These are phyloP conservation scores for Aspergillus sclerotiicarbonarius DNA, from an alignment of 495 filamentous ascomycete species.

Conservation along the genomic window DNA sequence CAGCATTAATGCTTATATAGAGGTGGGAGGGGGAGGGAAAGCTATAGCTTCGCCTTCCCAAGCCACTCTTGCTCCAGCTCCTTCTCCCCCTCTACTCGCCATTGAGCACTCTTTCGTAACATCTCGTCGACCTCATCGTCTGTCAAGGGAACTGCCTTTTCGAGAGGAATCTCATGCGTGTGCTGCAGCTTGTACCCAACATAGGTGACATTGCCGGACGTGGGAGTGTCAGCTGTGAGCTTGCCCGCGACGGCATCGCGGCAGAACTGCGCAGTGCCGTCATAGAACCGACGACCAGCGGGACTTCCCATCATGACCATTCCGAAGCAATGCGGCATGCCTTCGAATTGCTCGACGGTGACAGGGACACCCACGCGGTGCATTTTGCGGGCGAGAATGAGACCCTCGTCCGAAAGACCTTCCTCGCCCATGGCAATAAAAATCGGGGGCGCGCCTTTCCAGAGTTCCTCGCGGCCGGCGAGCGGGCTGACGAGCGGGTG, in stretches of 20 bases:
- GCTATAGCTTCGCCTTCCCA: conserved; percentile 47
- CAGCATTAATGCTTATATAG: not conserved
- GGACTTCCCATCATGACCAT: conserved; percentile 55
- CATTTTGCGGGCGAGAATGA: conserved; percentile 58
- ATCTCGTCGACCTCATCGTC: conserved; percentile 52
- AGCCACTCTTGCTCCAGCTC: conserved; percentile 38
- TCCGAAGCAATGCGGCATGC: conserved; percentile 87
- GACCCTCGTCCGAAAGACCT: conserved; percentile 69
- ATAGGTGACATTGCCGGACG: conserved; percentile 39
- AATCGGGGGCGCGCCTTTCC: conserved; percentile 68
- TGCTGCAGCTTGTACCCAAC: conserved; percentile 52
- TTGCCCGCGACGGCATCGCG: conserved; percentile 33
- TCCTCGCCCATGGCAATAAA: conserved; percentile 79
- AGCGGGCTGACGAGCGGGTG: conserved; percentile 79
- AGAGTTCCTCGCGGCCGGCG: conserved; percentile 52
- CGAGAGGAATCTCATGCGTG: conserved; percentile 51
- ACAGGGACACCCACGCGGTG: conserved; percentile 61
- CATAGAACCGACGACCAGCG: conserved; percentile 51
- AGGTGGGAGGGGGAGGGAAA: not conserved
- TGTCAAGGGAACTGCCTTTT: conserved; percentile 43
- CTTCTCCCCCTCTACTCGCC: conserved; percentile 45
- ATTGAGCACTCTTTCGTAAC: conserved; percentile 48
- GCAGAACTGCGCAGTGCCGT: conserved; percentile 58
- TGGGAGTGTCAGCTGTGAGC: conserved; percentile 8
- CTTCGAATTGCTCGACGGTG: conserved; percentile 72